Conservation (phyloP, 129 eudicot species). For the Rutidosis leptorrhynchoides region DNA sequence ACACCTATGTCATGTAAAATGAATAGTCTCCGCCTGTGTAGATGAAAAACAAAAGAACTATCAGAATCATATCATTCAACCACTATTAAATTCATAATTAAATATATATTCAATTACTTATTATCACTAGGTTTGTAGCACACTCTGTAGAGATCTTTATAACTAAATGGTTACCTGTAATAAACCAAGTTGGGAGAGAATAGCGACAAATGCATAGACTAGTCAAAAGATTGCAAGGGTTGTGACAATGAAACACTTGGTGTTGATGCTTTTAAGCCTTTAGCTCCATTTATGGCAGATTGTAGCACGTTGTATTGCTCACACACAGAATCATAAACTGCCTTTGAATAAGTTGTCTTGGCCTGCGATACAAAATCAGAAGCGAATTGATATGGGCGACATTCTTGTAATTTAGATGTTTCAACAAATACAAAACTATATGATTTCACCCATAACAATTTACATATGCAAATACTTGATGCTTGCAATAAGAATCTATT, state of each 20-base stretch:
- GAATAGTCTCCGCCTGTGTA: constrained; percentile 23
- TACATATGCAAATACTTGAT: not conserved
- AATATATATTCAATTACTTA: not conserved
- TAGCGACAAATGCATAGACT: not conserved
- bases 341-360: constrained; percentile 57
- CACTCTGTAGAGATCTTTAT: not conserved
- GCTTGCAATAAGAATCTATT: not conserved
- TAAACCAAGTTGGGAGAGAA: constrained; percentile 19
- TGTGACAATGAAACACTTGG: constrained; percentile 62
- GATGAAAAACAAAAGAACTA: not conserved
- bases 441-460: constrained; percentile 8
- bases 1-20: constrained; percentile 38
- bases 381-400: not conserved
- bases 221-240: constrained; percentile 49
- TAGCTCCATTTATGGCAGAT: constrained; percentile 72
- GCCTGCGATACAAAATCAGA: constrained; percentile 46
- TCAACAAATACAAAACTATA: not conserved
- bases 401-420: not conserved
- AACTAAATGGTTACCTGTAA: constrained; percentile 20
- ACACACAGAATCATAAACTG: constrained; percentile 61
- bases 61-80: not conserved
- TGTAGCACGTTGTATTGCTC: constrained; percentile 77
- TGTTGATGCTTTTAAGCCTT: constrained; percentile 74
- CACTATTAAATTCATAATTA: not conserved
- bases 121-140: not conserved